Percentiles rank a stretch among this genome's conserved stretches.
These are phyloP conservation scores for Trematosphaeria pertusa DNA, from an alignment of 2,329 filamentous ascomycete genomes.

Conservation along the genomic window DNA sequence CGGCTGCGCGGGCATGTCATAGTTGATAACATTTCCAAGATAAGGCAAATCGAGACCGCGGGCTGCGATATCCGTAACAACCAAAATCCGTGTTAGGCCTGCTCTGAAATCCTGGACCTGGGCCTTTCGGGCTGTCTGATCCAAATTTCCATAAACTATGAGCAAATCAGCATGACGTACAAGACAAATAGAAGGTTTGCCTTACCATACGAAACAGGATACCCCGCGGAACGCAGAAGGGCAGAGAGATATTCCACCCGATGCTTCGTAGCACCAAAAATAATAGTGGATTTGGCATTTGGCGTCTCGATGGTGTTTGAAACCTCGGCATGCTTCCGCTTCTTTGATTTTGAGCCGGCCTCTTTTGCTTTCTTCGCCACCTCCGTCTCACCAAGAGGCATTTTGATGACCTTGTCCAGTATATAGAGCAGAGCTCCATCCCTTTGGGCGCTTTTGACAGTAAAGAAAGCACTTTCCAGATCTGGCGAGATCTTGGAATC, in stretches of 20 bases:
- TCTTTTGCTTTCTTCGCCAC: slow-evolving; percentile 54
- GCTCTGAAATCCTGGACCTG: slow-evolving; percentile 90
- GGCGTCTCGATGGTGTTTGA: slow-evolving; percentile 71
- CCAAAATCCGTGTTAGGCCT: slow-evolving; percentile 85
- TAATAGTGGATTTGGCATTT: slow-evolving; percentile 89
- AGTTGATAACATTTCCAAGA: slow-evolving; percentile 97
- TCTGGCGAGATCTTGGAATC: slow-evolving; percentile 97
- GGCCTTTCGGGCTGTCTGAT: slow-evolving; percentile 90
- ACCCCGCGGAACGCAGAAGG: slow-evolving; percentile 81
- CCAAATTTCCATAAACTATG: slow-evolving; percentile 86
- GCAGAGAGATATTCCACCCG: slow-evolving; percentile 92
- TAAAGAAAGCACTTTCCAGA: slow-evolving; percentile 94
- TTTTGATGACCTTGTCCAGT: slow-evolving; percentile 88
- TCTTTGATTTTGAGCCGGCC: slow-evolving; percentile 63
- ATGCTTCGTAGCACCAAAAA: slow-evolving; percentile 95
- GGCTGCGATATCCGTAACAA: slow-evolving; percentile 95
- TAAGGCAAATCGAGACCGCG: slow-evolving; percentile 98
- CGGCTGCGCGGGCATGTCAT: slow-evolving; percentile 94
- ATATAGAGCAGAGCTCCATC: slow-evolving; percentile 91
- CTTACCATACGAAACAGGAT: slow-evolving; percentile 78
- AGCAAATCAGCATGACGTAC: slow-evolving; percentile 6
- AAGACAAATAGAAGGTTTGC: slow-evolving; percentile 1
- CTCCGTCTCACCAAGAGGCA: slow-evolving; percentile 74
- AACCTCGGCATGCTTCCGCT: slow-evolving; percentile 68
- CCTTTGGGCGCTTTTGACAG: slow-evolving; percentile 89